These are phyloP conservation scores for Clonostachys rosea DNA, from an alignment of 2,329 filamentous ascomycete species.

Conservation along the genomic window DNA sequence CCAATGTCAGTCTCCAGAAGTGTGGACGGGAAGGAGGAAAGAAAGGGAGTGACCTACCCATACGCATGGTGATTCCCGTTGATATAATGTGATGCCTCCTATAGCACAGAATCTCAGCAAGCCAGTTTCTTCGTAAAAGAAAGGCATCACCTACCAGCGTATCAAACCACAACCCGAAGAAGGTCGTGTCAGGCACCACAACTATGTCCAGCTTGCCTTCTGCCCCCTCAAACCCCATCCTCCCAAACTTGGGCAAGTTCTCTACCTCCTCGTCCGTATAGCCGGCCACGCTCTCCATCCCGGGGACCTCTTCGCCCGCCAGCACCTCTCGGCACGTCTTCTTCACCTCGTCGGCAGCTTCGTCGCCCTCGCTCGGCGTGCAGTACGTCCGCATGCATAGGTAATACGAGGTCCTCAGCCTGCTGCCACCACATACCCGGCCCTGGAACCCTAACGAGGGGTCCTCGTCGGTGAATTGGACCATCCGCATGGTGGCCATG, in stretches of 20 bases:
- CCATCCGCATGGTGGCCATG: conserved; percentile 13
- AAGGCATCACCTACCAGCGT: conserved; percentile 23
- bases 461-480: conserved; percentile 23
- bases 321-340: conserved; percentile 21
- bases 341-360: conserved; percentile 20
- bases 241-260: conserved; percentile 17
- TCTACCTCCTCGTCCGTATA: conserved; percentile 26
- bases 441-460: conserved; percentile 5
- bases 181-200: conserved; percentile 24
- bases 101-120: too few relatives aligned
- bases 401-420: conserved; percentile 23
- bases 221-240: conserved; percentile 10
- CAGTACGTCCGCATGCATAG: conserved; percentile 31
- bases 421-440: conserved; percentile 19
- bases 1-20: too few relatives aligned
- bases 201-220: conserved; percentile 14
- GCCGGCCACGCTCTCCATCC: conserved; percentile 8
- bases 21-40: too few relatives aligned
- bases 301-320: conserved; percentile 14
- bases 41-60: conserved; percentile 15
- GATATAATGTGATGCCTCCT: conserved; percentile 29
- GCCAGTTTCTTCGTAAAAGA: neutral
- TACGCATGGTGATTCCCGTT: conserved; percentile 25
- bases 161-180: conserved; percentile 26
- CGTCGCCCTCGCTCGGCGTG: conserved; percentile 11